Evolutionary conservation across 2,329 filamentous ascomycete species (phyloP), one percentile per base, ranked within the genome.

Genomic region (Neurospora sp.): DNA sequence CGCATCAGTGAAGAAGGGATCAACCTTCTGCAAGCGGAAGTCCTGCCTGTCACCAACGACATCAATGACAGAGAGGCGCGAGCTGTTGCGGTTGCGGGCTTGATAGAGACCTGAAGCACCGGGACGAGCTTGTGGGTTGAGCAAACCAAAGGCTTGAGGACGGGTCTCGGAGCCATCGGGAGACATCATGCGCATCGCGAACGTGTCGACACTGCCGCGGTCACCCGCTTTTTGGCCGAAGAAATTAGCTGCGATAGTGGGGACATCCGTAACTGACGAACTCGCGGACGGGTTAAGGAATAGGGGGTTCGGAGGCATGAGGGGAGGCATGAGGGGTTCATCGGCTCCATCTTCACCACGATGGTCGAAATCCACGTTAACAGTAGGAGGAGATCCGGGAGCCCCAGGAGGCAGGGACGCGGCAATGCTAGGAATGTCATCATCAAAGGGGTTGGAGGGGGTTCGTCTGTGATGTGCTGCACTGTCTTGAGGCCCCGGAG

Each of bases 1-100:
- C 67, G 84, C 84, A 76, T 90, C 89, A 4, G 85, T 89, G 78
- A 91, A 91, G 78, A 87, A 88, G 1, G 88, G 88, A 73, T 89
- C 87, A 0, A 90, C 86, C 70, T 89, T 88, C 75, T 90, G 88
- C 28, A 89, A 82, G 70, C 86, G 85, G 76, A 85, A 88, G 74
- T 89, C 84, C 68, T 85, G 85, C 76, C 88, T 88, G 70, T 87
- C 86, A 19, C 87, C 86, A 36, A 89, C 82, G 38, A 90, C 83
- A 2, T 82, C 82, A 68, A 87, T 81, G 4, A 89, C 80, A 38
- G 85, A 88, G 36, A 90, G 80, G 3, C 81, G 80, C 1, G 84
- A 86, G 66, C 79, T 78, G 71, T 78, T 81, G 71, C 79, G 80
- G 43, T 70, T 66, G 33, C 68, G 69, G 43, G 71, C 62, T 39